phyloP scores from a whole-genome alignment of 768 basidiomycete species.

The Naganishia kalamii region DNA sequence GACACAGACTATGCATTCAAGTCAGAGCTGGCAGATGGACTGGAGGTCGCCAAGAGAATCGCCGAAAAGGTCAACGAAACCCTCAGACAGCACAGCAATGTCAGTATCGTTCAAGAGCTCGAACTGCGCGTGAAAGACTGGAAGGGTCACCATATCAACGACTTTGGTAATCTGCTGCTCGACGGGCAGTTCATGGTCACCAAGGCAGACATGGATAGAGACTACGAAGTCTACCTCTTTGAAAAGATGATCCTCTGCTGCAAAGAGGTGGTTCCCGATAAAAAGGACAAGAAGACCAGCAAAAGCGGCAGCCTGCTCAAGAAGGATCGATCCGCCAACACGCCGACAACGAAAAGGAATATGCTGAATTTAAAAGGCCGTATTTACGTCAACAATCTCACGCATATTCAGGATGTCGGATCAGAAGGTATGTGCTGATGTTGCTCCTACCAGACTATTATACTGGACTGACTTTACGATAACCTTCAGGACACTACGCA shows the following conservation, averaged over 20 bases:
- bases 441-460: slow-evolving; percentile 20
- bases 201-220: slow-evolving; percentile 91
- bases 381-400: slow-evolving; percentile 81
- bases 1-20: slow-evolving; percentile 56
- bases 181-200: slow-evolving; percentile 94
- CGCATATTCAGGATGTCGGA: background rate
- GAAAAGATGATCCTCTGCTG: slow-evolving; percentile 99
- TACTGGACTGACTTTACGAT: slow-evolving; percentile 21
- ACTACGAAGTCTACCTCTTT: slow-evolving; percentile 97
- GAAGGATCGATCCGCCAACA: slow-evolving; percentile 54
- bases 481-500: slow-evolving; percentile 55
- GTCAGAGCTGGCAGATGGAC: slow-evolving; percentile 76
- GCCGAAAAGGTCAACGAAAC: slow-evolving; percentile 95
- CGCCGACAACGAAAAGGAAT: slow-evolving; percentile 67
- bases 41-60: slow-evolving; percentile 81
- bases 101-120: slow-evolving; percentile 80
- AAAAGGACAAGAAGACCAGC: slow-evolving; percentile 57
- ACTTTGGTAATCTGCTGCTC: slow-evolving; percentile 87
- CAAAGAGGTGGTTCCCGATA: slow-evolving; percentile 70
- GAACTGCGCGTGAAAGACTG: slow-evolving; percentile 87
- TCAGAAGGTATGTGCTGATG: slow-evolving; percentile 1
- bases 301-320: slow-evolving; percentile 87
- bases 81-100: slow-evolving; percentile 82
- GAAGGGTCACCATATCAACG: slow-evolving; percentile 89
- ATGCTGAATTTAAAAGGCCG: slow-evolving; percentile 87